Base-by-base conservation (phyloP, 495 filamentous ascomycete genomes). In the Xylaria palmicola region DNA sequence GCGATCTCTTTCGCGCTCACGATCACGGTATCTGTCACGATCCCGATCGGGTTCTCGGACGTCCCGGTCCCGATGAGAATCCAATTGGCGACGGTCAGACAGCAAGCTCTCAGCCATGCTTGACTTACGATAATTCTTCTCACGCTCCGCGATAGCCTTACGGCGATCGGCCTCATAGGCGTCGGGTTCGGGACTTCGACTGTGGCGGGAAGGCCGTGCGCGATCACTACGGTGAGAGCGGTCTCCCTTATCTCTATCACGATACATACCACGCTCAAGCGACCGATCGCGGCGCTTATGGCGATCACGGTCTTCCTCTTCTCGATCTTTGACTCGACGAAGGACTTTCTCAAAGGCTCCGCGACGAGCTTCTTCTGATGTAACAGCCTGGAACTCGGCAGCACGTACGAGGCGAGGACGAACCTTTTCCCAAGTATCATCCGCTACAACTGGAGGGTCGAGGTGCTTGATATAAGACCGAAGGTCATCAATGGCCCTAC, bases 271-370 rank as follows among this genome's bases (percentile, higher is more conserved):
- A 63, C 84, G 83, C 56, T 91, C 87, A 53, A 79, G 71, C 26
- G 59, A 61, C 60, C 87, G 83, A 20, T 91, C 86, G 39, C 82
- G 81, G 22, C 83, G 81, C 39, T 85, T 82, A 40, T 80, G 81
- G 53, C 88, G 87, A 20, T 93, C 90, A 53, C 83, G 87, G 53
- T 95, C 93, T 59, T 96, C 91, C 52, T 97, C 93, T 50, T 95
- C 90, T 71, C 93, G 92, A 69, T 98, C 94, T 66, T 88, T 89
- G 5, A 97, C 76, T 53, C 94, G 91, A 39, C 91, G 89, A 59
- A 97, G 86, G 65, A 91, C 82, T 75, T 98, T 99, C 29, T 97
- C 95, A 69, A 97, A 98, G 10, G 92, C 95, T 56, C 83, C 79
- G 27, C 86, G 85, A 48, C 93, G 90, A 36, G 89, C 78, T 29